Conservation (phyloP, 768 basidiomycete species). For the Chlorophyllum brunneum region DNA sequence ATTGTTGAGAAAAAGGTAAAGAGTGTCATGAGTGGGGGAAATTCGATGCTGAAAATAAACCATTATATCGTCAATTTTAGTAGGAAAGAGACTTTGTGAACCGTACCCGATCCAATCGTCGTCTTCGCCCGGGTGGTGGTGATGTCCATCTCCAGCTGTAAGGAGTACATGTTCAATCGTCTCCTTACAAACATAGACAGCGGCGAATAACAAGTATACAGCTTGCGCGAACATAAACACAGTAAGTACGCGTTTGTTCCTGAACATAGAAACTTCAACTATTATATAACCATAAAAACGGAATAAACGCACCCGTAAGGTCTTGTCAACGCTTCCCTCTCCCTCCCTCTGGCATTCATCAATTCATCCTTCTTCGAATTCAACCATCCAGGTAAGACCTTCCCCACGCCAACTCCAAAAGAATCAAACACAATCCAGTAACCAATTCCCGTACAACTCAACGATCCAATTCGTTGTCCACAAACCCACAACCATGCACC, state of each 20-base stretch:
- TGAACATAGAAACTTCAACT: constrained; percentile 24
- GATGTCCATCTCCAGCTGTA: constrained; percentile 60
- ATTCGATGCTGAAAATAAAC: constrained; percentile 52
- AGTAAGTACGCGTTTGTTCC: constrained; percentile 65
- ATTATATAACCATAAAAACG: too few relatives aligned
- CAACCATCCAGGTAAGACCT: constrained; percentile 43
- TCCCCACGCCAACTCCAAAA: constrained; percentile 63
- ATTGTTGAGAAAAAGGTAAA: constrained; percentile 55
- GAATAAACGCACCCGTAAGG: constrained; percentile 32
- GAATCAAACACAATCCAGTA: constrained; percentile 98
- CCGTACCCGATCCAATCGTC: constrained; percentile 41
- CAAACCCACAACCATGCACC: constrained; percentile 83
- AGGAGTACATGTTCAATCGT: constrained; percentile 89
- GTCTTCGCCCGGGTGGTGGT: constrained; percentile 56
- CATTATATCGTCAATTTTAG: background rate
- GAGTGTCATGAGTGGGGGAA: constrained; percentile 55
- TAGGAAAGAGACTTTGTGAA: background rate
- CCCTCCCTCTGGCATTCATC: constrained; percentile 21
- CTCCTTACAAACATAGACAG: constrained; percentile 96
- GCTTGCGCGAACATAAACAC: constrained; percentile 83
- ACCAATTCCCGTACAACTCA: constrained; percentile 86
- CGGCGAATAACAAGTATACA: constrained; percentile 91
- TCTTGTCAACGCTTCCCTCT: constrained; percentile 53
- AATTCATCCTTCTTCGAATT: constrained; percentile 15
- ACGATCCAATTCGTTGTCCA: constrained; percentile 84